These are phyloP conservation scores for Nicotiana noctiflora DNA, from an alignment of 257 asterid species.

Conservation along the genomic window DNA sequence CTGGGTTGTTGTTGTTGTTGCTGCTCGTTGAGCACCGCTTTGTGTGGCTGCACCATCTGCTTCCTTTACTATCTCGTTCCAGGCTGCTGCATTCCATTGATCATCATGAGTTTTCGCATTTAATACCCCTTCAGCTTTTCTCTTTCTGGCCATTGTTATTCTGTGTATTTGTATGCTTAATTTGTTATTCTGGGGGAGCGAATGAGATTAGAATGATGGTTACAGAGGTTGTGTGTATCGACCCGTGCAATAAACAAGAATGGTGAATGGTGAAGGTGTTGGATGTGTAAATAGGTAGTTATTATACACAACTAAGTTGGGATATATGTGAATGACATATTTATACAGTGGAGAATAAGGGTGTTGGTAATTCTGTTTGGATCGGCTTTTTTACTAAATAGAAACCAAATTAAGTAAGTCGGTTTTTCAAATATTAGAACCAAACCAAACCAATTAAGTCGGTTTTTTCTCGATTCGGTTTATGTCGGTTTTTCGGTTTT, in stretches of 20 bases:
- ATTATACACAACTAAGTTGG: not conserved
- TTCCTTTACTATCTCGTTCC: constrained; percentile 23
- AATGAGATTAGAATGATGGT: not conserved
- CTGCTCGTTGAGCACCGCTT: constrained; percentile 37
- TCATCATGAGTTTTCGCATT: constrained; percentile 12
- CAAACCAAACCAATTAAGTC: no score
- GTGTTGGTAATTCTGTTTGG: no score
- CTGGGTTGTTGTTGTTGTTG: no score
- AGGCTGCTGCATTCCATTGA: not conserved
- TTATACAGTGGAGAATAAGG: not conserved
- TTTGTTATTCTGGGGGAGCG: not conserved
- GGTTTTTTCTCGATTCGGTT: no score
- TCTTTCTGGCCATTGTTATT: constrained; percentile 54
- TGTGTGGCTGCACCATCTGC: constrained; percentile 17
- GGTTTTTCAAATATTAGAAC: no score
- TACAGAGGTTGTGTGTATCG: not conserved
- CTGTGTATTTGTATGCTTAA: not conserved
- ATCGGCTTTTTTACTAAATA: no score
- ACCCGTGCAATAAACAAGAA: not conserved
- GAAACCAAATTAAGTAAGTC: no score
- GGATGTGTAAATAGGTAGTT: not conserved
- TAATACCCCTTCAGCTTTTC: constrained; percentile 30
- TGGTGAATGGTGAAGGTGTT: not conserved
- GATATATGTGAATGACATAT: not conserved
- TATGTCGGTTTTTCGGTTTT: no score